Evolutionary conservation across 768 basidiomycete species (phyloP), one percentile per base, ranked within the genome.

Genomic region (Agrocybe chaxingu): DNA sequence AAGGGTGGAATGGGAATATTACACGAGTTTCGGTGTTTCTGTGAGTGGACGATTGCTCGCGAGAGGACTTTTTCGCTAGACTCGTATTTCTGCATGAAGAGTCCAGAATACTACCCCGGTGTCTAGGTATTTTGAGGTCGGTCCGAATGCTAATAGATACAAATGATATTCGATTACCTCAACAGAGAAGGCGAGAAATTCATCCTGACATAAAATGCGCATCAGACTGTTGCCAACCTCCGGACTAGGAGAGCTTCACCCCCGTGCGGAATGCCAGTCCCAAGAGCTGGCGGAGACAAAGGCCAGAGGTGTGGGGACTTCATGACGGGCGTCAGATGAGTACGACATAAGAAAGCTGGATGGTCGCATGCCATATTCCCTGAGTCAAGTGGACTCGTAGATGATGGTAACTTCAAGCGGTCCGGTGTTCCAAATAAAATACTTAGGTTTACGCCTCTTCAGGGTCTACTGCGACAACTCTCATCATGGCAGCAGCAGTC

Each of bases 1-100:
- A 85, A 73, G 1, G 83, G 83, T 0, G 82, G 78, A 53, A 83
- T 84, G 7, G 81, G 75, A 35, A 75, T 73, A 4, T 65, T 24
- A 24, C 24, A 24, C 24, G 24, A 24, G 24, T 24, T 24, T 5
- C 5, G 24, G 24, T 24, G 24, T 24, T 24, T 24, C 24, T 24
- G 24, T 24, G 19, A 16, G 36, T 49, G 1, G 9, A 41, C 37
- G 19, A 24, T 41, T 29, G 33, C 10, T 7, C 9, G 16, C 7
- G 37, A 24, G 43, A 19, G 33, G 36, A 37, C n/a, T 48, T 30
- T 58, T 66, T 55, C 47, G 76, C 77, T 71, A 13, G 69, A 58
- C 52, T 74, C 73, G 49, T 70, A 75, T 35, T 66, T 60, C 7
- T 66, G 49, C 68, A 80, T 69, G 30, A 78, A 56, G 18, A 60